These are phyloP conservation scores for Candida xyloterini DNA, from an alignment of 805 yeast genomes.

Conservation along the genomic window DNA sequence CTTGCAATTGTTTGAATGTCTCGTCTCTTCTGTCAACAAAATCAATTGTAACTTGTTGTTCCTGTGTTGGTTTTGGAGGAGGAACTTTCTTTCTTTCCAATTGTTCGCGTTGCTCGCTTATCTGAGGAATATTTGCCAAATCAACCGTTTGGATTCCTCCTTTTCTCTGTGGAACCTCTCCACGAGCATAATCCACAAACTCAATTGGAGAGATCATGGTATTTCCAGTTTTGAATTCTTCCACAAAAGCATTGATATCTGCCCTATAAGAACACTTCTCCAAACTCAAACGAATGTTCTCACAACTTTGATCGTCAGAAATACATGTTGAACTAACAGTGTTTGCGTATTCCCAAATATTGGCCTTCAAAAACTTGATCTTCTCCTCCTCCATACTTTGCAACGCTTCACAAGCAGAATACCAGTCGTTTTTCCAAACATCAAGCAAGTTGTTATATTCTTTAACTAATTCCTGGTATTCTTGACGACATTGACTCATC, in stretches of 20 bases:
- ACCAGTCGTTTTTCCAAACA: constrained; percentile 73
- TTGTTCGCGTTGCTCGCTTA: constrained; percentile 15
- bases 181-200: constrained; percentile 57
- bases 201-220: constrained; percentile 55
- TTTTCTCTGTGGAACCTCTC: constrained; percentile 12
- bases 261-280: constrained; percentile 63
- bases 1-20: constrained; percentile 30
- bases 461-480: constrained; percentile 55
- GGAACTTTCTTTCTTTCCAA: constrained; percentile 21
- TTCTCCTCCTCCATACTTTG: constrained; percentile 73
- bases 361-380: constrained; percentile 63
- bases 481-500: constrained; percentile 43
- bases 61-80: constrained; percentile 30
- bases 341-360: constrained; percentile 77
- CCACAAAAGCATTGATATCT: constrained; percentile 56
- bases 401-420: constrained; percentile 53
- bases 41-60: constrained; percentile 27
- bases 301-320: constrained; percentile 73
- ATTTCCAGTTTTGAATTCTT: constrained; percentile 61
- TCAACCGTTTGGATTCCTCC: constrained; percentile 10
- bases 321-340: constrained; percentile 73
- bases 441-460: constrained; percentile 56
- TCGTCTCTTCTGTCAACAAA: constrained; percentile 29
- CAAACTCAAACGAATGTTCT: constrained; percentile 59
- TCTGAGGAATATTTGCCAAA: constrained; percentile 18